A percentile compares a stretch with the other conserved stretches of the same genome.
Evolutionary conservation across 2,329 filamentous ascomycete genomes (phyloP).

Genomic region (Nigrospora osmanthi): DNA sequence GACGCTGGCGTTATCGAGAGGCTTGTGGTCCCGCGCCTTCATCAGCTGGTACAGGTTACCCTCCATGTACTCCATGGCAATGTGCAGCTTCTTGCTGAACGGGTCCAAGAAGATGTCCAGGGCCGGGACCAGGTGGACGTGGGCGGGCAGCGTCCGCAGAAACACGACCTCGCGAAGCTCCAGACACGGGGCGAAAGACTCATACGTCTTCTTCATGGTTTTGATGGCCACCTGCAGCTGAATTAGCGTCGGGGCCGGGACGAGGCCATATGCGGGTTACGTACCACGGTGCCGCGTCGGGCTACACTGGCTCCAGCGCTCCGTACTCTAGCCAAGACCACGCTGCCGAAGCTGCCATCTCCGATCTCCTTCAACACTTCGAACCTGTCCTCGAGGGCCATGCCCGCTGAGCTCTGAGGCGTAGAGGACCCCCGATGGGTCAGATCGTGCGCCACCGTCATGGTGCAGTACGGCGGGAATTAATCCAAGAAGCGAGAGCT

Average conservation of each 20-base stretch:
- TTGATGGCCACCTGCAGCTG: slow-evolving; percentile 82
- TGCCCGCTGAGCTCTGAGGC: slow-evolving; percentile 33
- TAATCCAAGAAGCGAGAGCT: slow-evolving; percentile 2
- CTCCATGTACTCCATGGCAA: slow-evolving; percentile 99
- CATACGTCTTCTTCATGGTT: slow-evolving; percentile 99
- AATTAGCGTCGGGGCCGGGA: neutral
- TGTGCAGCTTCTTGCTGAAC: slow-evolving; percentile 92
- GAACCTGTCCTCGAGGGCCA: slow-evolving; percentile 85
- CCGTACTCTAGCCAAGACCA: slow-evolving; percentile 83
- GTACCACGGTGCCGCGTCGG: slow-evolving; percentile 85
- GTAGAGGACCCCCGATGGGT: slow-evolving; percentile 59
- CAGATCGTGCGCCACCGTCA: slow-evolving; percentile 72
- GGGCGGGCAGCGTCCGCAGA: slow-evolving; percentile 76
- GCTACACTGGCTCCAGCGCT: slow-evolving; percentile 84
- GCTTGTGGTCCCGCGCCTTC: slow-evolving; percentile 96
- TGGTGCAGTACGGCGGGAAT: slow-evolving; percentile 31
- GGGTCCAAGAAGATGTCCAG: slow-evolving; percentile 98
- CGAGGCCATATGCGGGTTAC: slow-evolving; percentile 15
- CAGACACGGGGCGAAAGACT: slow-evolving; percentile 81
- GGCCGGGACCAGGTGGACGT: slow-evolving; percentile 91
- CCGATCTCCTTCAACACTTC: slow-evolving; percentile 97
- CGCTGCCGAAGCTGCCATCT: slow-evolving; percentile 97
- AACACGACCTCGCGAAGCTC: slow-evolving; percentile 97
- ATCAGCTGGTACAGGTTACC: slow-evolving; percentile 98
- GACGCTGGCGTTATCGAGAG: slow-evolving; percentile 79